These are phyloP conservation scores for Grigorovia yakushimaensis DNA, from an alignment of 805 yeast genomes.

Conservation along the genomic window DNA sequence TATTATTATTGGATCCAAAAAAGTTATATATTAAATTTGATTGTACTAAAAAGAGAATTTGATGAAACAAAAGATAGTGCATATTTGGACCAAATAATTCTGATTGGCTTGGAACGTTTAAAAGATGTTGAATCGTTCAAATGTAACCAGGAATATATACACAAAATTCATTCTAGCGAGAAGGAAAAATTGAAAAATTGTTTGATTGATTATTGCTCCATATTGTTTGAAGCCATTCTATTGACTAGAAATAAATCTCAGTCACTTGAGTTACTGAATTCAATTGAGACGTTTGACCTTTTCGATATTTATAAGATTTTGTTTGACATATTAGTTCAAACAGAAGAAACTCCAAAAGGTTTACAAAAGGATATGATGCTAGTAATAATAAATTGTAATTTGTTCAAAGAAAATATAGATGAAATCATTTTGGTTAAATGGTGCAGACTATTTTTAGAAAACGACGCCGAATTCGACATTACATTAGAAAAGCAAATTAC, in stretches of 20 bases:
- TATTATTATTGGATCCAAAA: constrained; percentile 23
- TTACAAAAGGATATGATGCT: constrained; percentile 13
- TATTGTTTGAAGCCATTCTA: constrained; percentile 21
- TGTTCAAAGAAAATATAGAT: constrained; percentile 7
- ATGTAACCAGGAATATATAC: constrained; percentile 7
- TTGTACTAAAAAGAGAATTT: neutral
- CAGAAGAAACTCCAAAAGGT: constrained; percentile 11
- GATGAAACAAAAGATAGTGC: neutral
- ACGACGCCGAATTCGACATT: neutral
- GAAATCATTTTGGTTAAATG: constrained; percentile 22
- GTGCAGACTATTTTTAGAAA: constrained; percentile 21
- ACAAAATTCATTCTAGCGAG: constrained; percentile 4
- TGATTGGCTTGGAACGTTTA: neutral
- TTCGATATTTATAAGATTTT: constrained; percentile 18
- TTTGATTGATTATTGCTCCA: constrained; percentile 14
- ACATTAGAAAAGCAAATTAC: neutral
- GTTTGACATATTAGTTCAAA: constrained; percentile 10
- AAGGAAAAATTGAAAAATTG: constrained; percentile 11
- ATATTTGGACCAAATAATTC: neutral
- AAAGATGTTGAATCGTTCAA: constrained; percentile 1
- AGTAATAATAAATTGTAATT: constrained; percentile 17
- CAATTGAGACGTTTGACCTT: constrained; percentile 8
- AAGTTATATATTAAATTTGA: constrained; percentile 6
- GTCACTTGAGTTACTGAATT: constrained; percentile 14
- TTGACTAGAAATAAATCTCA: constrained; percentile 15